These are phyloP conservation scores for Leishmania aethiopica DNA, from an alignment of 208 protist genomes.

Conservation along the genomic window DNA sequence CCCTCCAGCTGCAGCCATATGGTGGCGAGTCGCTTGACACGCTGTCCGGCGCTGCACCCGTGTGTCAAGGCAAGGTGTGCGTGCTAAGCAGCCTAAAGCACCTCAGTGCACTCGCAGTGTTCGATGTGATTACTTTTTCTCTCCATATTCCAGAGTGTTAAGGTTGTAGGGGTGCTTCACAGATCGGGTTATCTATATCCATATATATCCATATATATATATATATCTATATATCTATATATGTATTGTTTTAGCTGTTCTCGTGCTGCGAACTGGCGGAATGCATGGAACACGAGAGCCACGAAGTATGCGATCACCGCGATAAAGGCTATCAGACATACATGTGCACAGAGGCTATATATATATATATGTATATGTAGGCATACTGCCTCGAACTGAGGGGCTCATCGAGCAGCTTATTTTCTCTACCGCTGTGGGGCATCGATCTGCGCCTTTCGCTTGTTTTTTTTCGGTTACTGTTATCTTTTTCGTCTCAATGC, in stretches of 20 bases:
- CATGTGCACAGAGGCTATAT: not conserved
- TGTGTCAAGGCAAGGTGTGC: not conserved
- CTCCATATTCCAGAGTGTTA: not conserved
- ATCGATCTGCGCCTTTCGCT: not conserved
- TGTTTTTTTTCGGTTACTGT: not conserved
- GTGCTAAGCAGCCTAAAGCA: not conserved
- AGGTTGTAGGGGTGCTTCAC: not conserved
- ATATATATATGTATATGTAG: not conserved
- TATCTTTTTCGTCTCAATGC: not conserved
- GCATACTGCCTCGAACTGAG: not conserved
- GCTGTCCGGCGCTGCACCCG: not conserved
- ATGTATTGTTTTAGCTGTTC: not conserved
- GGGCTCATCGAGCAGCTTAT: not conserved
- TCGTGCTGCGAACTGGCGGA: not conserved
- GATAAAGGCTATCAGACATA: not conserved
- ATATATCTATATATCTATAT: too few relatives aligned
- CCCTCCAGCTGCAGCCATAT: not conserved
- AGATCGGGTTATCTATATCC: not conserved
- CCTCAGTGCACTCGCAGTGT: not conserved
- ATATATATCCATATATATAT: too few relatives aligned
- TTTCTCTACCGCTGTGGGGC: not conserved
- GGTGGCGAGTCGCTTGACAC: not conserved
- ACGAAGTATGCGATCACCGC: not conserved
- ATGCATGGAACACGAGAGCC: not conserved
- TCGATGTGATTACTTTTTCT: not conserved